phyloP scores from a whole-genome alignment of 768 basidiomycete species.

The Termitomyces sp. region DNA sequence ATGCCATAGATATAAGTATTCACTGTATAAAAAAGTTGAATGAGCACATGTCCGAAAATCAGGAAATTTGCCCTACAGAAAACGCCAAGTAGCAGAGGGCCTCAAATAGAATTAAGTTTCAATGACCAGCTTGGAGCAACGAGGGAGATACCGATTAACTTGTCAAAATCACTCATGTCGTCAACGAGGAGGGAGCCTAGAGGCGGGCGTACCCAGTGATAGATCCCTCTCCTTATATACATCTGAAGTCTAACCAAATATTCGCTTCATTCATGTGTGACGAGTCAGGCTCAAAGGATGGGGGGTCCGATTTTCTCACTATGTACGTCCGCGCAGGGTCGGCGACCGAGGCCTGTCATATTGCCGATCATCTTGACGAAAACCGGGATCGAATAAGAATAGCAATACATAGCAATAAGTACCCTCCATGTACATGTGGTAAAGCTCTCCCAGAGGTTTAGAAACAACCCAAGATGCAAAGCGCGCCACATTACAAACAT shows the following conservation, averaged over 20 bases:
- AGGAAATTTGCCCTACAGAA: slow-evolving; percentile 15
- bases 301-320: not conserved
- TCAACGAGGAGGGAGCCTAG: not conserved
- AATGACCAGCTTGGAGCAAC: not conserved
- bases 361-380: too few species aligned
- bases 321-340: not conserved
- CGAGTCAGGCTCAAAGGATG: not conserved
- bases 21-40: slow-evolving; percentile 10
- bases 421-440: not conserved
- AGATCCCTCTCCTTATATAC: not conserved
- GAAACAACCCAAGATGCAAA: not conserved
- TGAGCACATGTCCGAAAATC: not conserved
- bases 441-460: not conserved
- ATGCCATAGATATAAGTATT: slow-evolving; percentile 25
- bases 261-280: not conserved
- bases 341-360: not conserved
- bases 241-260: not conserved
- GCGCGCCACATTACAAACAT: not conserved
- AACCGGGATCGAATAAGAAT: not conserved
- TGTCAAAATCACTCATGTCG: slow-evolving; percentile 8
- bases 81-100: slow-evolving; percentile 20
- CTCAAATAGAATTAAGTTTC: slow-evolving; percentile 3
- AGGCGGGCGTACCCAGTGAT: not conserved
- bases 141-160: slow-evolving; percentile 4
- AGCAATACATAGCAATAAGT: too few species aligned